Evolutionary conservation across 331 rosid species (phyloP), one percentile per base, ranked within the genome.

Genomic region (Pyracantha coccinea): DNA sequence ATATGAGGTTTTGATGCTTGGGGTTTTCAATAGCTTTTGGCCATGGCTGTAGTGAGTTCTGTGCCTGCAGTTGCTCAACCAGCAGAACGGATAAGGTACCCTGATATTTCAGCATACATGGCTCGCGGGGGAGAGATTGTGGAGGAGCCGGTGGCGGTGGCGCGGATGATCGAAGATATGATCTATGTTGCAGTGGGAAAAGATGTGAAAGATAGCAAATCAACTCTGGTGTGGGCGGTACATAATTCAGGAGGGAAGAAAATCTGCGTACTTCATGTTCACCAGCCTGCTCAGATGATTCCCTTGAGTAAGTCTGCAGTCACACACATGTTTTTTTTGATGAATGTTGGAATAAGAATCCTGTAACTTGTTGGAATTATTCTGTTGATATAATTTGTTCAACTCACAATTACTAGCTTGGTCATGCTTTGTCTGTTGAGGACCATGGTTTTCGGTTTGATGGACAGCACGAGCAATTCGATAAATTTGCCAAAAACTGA

Each of bases 231-330:
- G 45, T 92, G 96, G 96, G 93, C 91, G 5, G 35, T 92, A 50
- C 89, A 84, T 29, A 86, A 89, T 68, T 90, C 92, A 15, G 87
- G 93, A 55, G 96, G 97, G 79, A 90, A 79, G 82, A 88, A 68
- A 73, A 85, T 95, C 53, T 86, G 88, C 79, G 61, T 95, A 38
- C 66, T 86, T 68, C 87, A 90, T 35, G 86, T 95, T 67, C 92
- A 85, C 45, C 88, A 82, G n/a, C 97, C 98, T 23, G 85, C 97
- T 7, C 64, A 83, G 45, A 79, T 47, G 87, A 88, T 92, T 57
- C 97, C 97, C 52, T 16, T 84, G 24, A 59, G 97, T 94, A 86
- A 92, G 97, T 86, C 58, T 68, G 52, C 8, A 2, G 21, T 52
- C 21, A 6, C 21, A 17, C 4, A 52, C 65, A 4, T 61, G 68